Evolutionary conservation across 2,329 filamentous ascomycete species (phyloP).

Genomic region (Xylaria sp.): DNA sequence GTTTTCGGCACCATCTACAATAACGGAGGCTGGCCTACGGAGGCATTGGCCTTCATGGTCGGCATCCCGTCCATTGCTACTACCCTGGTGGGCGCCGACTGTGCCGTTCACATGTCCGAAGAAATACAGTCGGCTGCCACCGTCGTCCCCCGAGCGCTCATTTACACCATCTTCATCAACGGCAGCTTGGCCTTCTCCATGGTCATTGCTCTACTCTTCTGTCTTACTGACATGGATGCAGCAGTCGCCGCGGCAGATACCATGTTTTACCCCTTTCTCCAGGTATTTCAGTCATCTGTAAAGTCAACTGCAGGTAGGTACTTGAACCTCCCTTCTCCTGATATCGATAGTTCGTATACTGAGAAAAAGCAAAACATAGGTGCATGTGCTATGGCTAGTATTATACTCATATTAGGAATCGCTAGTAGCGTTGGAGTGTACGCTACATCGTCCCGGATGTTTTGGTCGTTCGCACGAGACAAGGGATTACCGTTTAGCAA

Average conservation of each 20-base stretch:
- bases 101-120: slow-evolving; percentile 25
- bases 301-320: slow-evolving; percentile 19
- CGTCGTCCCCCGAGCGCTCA: slow-evolving; percentile 24
- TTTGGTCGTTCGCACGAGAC: slow-evolving; percentile 29
- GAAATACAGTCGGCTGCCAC: slow-evolving; percentile 25
- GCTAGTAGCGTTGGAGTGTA: slow-evolving; percentile 27
- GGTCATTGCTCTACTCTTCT: slow-evolving; percentile 28
- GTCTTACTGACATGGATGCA: slow-evolving; percentile 23
- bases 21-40: slow-evolving; percentile 45
- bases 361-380: slow-evolving; percentile 1
- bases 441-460: slow-evolving; percentile 26
- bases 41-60: slow-evolving; percentile 45
- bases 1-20: slow-evolving; percentile 51
- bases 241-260: slow-evolving; percentile 18
- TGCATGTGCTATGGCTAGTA: slow-evolving; percentile 23
- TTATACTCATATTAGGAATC: slow-evolving; percentile 26
- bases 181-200: slow-evolving; percentile 29
- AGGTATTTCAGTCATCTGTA: slow-evolving; percentile 27
- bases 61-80: slow-evolving; percentile 4
- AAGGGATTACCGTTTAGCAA: slow-evolving; percentile 17
- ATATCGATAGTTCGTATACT: no score
- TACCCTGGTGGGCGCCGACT: slow-evolving; percentile 8
- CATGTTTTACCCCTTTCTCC: slow-evolving; percentile 33
- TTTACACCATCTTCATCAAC: slow-evolving; percentile 31
- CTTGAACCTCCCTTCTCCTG: slow-evolving; percentile 6